Evolutionary conservation across 352 stramenopile genomes (phyloP).

Genomic region (Phytophthora pisi): DNA sequence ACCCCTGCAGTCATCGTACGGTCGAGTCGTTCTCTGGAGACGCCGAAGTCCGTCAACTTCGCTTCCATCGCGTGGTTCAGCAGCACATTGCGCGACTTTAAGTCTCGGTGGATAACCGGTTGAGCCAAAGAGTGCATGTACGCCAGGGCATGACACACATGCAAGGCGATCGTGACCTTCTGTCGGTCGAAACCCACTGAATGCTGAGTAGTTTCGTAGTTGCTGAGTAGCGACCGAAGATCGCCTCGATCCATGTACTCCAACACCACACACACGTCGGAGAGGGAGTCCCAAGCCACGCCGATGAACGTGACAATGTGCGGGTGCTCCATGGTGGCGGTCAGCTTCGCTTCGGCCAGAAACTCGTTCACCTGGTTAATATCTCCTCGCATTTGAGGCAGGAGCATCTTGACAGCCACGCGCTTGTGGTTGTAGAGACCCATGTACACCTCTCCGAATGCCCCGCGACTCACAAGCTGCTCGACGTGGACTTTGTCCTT

Average conservation of each 20-base stretch:
- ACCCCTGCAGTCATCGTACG: conserved; percentile 2
- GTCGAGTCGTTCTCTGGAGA: conserved; percentile 32
- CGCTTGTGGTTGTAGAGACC: conserved; percentile 29
- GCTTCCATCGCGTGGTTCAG: conserved; percentile 28
- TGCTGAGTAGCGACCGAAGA: conserved; percentile 36
- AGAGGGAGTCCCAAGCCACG: conserved; percentile 53
- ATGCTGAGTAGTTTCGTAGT: not conserved
- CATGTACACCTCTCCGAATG: conserved; percentile 43
- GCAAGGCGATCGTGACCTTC: conserved; percentile 15
- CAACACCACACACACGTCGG: conserved; percentile 39
- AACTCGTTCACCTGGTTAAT: conserved; percentile 41
- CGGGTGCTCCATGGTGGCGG: conserved; percentile 37
- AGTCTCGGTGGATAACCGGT: conserved; percentile 30
- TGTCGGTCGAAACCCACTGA: conserved; percentile 12
- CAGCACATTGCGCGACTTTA: conserved; percentile 47
- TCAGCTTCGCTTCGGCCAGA: conserved; percentile 19
- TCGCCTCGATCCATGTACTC: conserved; percentile 59
- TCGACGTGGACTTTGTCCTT: conserved; percentile 28
- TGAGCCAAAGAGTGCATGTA: conserved; percentile 42
- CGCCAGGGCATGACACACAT: conserved; percentile 15
- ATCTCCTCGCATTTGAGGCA: conserved; percentile 17
- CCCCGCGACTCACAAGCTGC: conserved; percentile 28
- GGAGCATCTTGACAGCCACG: conserved; percentile 41
- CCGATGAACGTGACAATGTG: conserved; percentile 51
- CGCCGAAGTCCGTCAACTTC: conserved; percentile 62